Evolutionary conservation across 2,329 filamentous ascomycete species (phyloP), one percentile per base, ranked within the genome.

Genomic region (Cladosporium sp.): DNA sequence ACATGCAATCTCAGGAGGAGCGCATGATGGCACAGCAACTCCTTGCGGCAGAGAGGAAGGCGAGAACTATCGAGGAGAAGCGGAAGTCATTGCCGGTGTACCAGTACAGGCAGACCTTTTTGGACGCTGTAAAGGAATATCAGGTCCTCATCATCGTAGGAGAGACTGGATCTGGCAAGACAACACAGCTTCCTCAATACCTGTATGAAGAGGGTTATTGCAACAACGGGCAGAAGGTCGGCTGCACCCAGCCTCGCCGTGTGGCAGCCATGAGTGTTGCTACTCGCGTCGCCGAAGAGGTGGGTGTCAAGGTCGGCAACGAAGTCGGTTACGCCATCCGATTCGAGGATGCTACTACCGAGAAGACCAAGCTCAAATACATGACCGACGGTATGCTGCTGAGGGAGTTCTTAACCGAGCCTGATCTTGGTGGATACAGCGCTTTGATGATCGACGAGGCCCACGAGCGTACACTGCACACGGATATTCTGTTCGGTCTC

Each of bases 201-300:
- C 78, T 97, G 0, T 86, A 95, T 62, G 92, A 97, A 68, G 89
- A 88, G 0, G 91, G 91, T 1, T 95, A 87, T 62, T 95, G 89
- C 2, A 89, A 92, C 65, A 79, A 81, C 18, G 89, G 87, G 5
- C 77, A 87, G 70, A 95, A 92, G 68, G 82, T 98, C 9, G 92
- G 88, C 4, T 95, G 91, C 64, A 98, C 93, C 0, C 93, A 98
- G 60, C 93, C 93, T 4, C 84, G 93, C 61, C 84, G 93, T 75
- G 93, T 98, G 9, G 93, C 93, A 3, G 93, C 93, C 31, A 97
- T 97, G 92, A 93, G 87, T 64, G 92, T 97, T 16, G 92, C 93
- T n/a, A 84, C 89, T 42, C 89, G 93, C 77, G 93, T 98, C 2
- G 89, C 92, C 0, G 91, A 97, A 52, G 93, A 98, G 67, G 87